Evolutionary conservation across 2,329 filamentous ascomycete species (phyloP), one percentile per base, ranked within the genome.

Genomic region (Fusarium sp.): DNA sequence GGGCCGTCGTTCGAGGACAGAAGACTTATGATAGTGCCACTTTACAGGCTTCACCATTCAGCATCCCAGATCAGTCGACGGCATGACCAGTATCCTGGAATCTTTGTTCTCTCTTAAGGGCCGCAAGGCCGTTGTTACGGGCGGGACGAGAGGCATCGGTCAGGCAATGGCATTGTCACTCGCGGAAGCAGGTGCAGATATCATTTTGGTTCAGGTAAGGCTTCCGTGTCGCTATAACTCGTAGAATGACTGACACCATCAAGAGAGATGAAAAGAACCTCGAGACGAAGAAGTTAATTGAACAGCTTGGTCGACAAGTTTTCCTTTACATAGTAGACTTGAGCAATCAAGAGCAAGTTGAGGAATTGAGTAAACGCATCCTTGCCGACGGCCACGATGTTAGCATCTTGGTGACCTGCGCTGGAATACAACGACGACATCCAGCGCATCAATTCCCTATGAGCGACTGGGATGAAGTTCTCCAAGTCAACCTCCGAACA

Each of bases 401-500:
- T 68, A 88, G 93, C 77, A 93, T 97, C 77, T 87, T 97, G 5
- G 84, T 97, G 73, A 97, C 94, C 83, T 95, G 93, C 82, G 94
- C 93, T 18, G 94, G 94, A 25, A 95, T 97, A 78, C 94, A 97
- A 81, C 87, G 90, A 66, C 87, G 94, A 18, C 92, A 96, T 80
- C 89, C 93, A 0, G 90, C 91, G 38, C 89, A 94, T 75, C 81
- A 87, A 67, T 97, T 97, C 79, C 93, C 93, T 0, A 89, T 92
- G 79, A 82, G 85, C 47, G 93, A 95, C 83, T 97, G 93, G 88
- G 88, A 92, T 78, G 89, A 92, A 76, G 89, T 89, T 50, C 49
- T 97, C 50, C 93, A 97, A 84, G 92, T 97, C 49, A 97, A 97
- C 83, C 89, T 97, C 44, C 92, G 88, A 76, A 87, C 92, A 41